phyloP scores from a whole-genome alignment of 495 filamentous ascomycete genomes.

The Neurospora terricola region DNA sequence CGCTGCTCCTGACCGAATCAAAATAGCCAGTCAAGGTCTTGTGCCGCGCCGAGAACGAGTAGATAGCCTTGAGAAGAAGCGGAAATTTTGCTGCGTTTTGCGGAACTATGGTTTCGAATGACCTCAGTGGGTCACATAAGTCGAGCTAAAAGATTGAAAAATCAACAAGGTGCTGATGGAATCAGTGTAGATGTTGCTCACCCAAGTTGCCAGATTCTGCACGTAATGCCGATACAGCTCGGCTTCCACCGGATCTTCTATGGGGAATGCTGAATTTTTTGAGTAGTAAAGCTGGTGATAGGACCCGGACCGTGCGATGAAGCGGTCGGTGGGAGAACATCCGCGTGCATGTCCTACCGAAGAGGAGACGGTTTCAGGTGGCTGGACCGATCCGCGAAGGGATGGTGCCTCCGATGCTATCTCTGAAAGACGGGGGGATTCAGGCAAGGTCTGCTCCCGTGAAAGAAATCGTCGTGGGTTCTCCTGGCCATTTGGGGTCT shows the following conservation, averaged over 20 bases:
- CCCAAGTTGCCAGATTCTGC: slow-evolving; percentile 38
- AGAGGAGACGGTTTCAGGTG: not conserved
- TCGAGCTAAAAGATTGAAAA: slow-evolving; percentile 33
- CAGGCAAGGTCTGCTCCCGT: not conserved
- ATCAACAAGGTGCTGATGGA: not conserved
- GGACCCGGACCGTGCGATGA: not conserved
- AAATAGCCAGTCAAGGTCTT: slow-evolving; percentile 36
- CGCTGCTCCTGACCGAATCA: slow-evolving; percentile 36
- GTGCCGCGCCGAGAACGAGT: slow-evolving; percentile 48
- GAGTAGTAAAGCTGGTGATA: not conserved
- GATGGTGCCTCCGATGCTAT: not conserved
- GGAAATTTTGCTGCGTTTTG: slow-evolving; percentile 37
- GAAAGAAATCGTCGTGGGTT: not conserved
- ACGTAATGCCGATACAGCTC: slow-evolving; percentile 39
- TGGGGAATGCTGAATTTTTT: slow-evolving; percentile 15
- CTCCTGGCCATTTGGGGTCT: not conserved
- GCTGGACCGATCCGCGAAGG: not conserved
- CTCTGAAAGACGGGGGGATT: not conserved
- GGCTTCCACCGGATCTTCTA: slow-evolving; percentile 29
- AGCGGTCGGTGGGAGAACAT: slow-evolving; percentile 12
- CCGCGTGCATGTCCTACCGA: not conserved
- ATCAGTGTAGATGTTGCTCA: slow-evolving; percentile 15
- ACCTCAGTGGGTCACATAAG: slow-evolving; percentile 43
- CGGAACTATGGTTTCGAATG: slow-evolving; percentile 46
- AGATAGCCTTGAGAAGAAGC: slow-evolving; percentile 48